Evolutionary conservation across 1,284 basidiomycete species (phyloP), one percentile per base, ranked within the genome.

Genomic region (Ustilago loliicola): DNA sequence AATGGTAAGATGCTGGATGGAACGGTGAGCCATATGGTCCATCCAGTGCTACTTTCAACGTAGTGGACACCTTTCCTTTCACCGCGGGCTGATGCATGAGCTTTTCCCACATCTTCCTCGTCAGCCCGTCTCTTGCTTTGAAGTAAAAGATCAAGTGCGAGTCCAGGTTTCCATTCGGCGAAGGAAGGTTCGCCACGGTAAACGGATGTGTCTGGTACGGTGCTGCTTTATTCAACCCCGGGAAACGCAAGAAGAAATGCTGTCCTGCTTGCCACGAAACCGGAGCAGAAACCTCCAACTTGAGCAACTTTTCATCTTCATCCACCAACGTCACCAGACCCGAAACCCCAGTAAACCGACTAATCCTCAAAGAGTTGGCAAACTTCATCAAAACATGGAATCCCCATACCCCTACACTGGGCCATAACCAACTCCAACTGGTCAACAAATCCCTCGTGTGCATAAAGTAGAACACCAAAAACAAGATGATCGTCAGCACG

Each of bases 231-330:
- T 66, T 72, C 47, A 83, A 23, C 0, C 66, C 61, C 0, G 84
- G 83, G 50, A 85, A 83, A 38, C 82, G 78, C 17, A 85, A 23
- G 57, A 78, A 84, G 42, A 85, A 75, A 52, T 85, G 81, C 47
- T 84, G 82, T 1, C 82, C 83, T 0, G 81, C 61, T 19, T 29
- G 32, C 84, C 84, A 85, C 17, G 66, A 53, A 0, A 81, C 64
- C 1, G 69, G 72, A 0, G 83, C 84, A 15, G 34, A 40, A 25
- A 80, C 29, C 21, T 77, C 71, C 7, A 82, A 47, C 36, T 61
- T 75, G 15, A 81, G 32, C 61, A 81, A 23, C 25, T 27, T 29
- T 23, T 63, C 77, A 21, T 74, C 65, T n/a, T 61, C 61, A 10
- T 77, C 78, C 13, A 72, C 52, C 38, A 70, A 7, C n/a, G 63